Percentiles rank a stretch among this genome's conserved stretches.
Evolutionary conservation across 176 grass and related monocot genomes (phyloP).

Genomic region (Ananas comosus): DNA sequence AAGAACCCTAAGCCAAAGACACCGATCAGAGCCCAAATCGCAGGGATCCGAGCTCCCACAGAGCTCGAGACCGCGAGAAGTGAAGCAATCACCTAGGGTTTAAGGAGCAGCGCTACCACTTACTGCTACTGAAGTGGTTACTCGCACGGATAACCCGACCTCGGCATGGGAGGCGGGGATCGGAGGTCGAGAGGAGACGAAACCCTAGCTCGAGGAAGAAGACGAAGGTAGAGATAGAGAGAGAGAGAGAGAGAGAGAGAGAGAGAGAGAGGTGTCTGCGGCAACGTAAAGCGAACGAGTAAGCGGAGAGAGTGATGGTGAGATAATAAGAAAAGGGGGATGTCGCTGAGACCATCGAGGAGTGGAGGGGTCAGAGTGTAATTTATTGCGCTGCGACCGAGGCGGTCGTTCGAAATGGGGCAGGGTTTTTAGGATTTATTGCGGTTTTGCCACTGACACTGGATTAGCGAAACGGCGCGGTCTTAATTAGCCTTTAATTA

Average conservation of each 20-base stretch:
- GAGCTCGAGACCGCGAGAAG: neutral
- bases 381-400: too few species aligned
- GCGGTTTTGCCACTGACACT: too few species aligned
- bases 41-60: neutral
- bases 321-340: too few species aligned
- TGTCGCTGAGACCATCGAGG: too few species aligned
- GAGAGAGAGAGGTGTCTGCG: neutral
- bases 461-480: too few species aligned
- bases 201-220: neutral
- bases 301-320: too few species aligned
- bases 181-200: neutral
- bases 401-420: too few species aligned
- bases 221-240: neutral
- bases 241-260: neutral
- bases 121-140: neutral
- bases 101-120: neutral
- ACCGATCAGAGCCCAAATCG: neutral
- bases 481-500: too few species aligned
- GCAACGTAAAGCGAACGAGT: neutral
- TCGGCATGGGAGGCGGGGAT: too few species aligned
- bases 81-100: neutral
- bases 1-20: neutral
- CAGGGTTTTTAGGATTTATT: too few species aligned
- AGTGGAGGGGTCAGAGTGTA: too few species aligned
- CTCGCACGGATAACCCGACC: too few species aligned